Evolutionary conservation across 2,329 filamentous ascomycete species (phyloP).

Genomic region (Colletotrichum sp.): DNA sequence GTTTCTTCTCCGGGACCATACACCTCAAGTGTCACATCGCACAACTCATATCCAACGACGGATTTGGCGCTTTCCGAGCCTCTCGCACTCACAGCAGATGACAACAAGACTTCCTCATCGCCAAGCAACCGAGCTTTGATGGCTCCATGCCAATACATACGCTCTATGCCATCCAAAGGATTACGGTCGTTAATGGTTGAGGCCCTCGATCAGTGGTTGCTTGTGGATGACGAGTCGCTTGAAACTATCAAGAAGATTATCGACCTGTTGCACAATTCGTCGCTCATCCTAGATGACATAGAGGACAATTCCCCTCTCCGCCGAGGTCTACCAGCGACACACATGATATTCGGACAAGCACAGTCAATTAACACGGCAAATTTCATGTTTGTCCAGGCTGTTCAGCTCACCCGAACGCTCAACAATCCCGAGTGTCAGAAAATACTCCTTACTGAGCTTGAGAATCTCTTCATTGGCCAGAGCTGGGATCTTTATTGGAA

Average conservation of each 20-base stretch:
- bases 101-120: accelerated
- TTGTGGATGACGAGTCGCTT: not conserved
- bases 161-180: not conserved
- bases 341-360: slow-evolving; percentile 37
- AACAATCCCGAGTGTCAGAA: slow-evolving; percentile 20
- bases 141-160: not conserved
- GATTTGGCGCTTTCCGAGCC: not conserved
- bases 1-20: not conserved
- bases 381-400: slow-evolving; percentile 31
- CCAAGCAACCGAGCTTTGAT: not conserved
- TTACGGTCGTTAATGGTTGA: not conserved
- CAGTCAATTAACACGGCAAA: slow-evolving; percentile 42
- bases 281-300: slow-evolving; percentile 38
- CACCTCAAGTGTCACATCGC: not conserved
- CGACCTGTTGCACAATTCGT: slow-evolving; percentile 1
- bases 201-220: not conserved
- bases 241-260: not conserved
- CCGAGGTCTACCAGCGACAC: slow-evolving; percentile 37
- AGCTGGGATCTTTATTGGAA: slow-evolving; percentile 32
- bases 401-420: slow-evolving; percentile 22
- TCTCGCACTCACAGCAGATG: not conserved
- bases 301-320: slow-evolving; percentile 38
- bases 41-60: not conserved
- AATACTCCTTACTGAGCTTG: slow-evolving; percentile 26
- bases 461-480: slow-evolving; percentile 29